Evolutionary conservation across 2,329 filamentous ascomycete genomes (phyloP), one percentile per base, ranked within the genome.

Genomic region (Aspergillus neoniger): DNA sequence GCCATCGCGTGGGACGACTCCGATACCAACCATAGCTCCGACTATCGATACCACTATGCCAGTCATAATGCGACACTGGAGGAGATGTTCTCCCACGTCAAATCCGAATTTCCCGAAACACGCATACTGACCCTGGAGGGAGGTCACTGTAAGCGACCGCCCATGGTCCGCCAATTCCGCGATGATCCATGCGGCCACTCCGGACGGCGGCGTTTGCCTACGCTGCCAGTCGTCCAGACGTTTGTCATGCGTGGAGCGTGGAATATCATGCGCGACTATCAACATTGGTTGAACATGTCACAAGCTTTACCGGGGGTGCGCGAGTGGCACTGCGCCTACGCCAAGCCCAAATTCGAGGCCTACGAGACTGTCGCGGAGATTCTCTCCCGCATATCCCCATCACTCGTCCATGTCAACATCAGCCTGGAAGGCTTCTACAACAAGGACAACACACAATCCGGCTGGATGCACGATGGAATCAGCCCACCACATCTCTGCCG

Each of bases 131-230:
- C 89, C 0, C 79, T 92, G 15, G 89, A 92, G 73, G 90, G 89
- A n/a, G 89, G 90, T 4, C 88, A 92, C 72, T 85, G 89, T 64
- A 90, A 89, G 71, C 91, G 91, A 73, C 87, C 89, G 2, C 89
- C 89, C 5, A 86, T 87, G 74, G 87, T 92, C 52, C 76, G 75
- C 49, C 83, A 87, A 62, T 88, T 87, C 70, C 73, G 80, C 38
- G 68, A 73, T 21, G 72, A 74, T 36, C 68, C 70, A 12, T 69
- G 67, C 32, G 71, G 70, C 4, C 61, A 67, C 48, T 63, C 69
- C 1, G 68, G 70, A 32, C 65, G 76, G 64, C 68, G 76, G 65
- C 68, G 71, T 28, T 72, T 86, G 7, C 80, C 83, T 8, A 67
- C 74, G 19, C 77, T 90, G 3, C 73, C 79, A 3, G 83, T 84